Percentiles rank a stretch among this genome's conserved stretches.
Evolutionary conservation across 768 basidiomycete species (phyloP).

Genomic region (Boletus eberwhitei): DNA sequence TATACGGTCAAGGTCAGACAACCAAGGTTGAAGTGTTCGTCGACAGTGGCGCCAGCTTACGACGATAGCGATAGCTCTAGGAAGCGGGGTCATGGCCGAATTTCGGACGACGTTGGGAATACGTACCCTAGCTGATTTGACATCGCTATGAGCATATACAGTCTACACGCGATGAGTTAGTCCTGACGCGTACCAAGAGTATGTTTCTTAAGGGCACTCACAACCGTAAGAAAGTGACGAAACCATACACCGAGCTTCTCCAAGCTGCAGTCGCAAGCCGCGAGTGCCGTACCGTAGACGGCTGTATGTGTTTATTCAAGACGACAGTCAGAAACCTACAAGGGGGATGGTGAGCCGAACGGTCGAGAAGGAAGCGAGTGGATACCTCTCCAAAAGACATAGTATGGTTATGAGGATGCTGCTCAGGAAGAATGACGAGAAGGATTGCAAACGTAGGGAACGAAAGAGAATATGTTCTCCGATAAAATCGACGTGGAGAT

Average conservation of each 20-base stretch:
- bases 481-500: slow-evolving; percentile 39
- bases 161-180: slow-evolving; percentile 34
- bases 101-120: not conserved
- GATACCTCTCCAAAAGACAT: slow-evolving; percentile 59
- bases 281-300: slow-evolving; percentile 39
- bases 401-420: slow-evolving; percentile 42
- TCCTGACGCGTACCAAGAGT: not conserved
- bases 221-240: slow-evolving; percentile 60
- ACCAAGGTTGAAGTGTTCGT: not conserved
- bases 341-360: not conserved
- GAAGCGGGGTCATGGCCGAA: slow-evolving; percentile 3
- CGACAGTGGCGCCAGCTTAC: slow-evolving; percentile 10
- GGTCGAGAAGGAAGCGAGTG: not conserved
- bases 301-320: slow-evolving; percentile 47
- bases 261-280: slow-evolving; percentile 48
- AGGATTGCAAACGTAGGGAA: slow-evolving; percentile 43
- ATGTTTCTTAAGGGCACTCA: slow-evolving; percentile 31
- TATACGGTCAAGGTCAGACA: not conserved
- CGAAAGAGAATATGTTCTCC: slow-evolving; percentile 47
- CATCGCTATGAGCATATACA: slow-evolving; percentile 75
- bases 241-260: slow-evolving; percentile 53
- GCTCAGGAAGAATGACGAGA: slow-evolving; percentile 46
- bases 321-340: slow-evolving; percentile 49
- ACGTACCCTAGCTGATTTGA: slow-evolving; percentile 67
- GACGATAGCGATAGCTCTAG: slow-evolving; percentile 25